Conservation (phyloP, 2,329 filamentous ascomycete genomes). For the Alternaria sp. region DNA sequence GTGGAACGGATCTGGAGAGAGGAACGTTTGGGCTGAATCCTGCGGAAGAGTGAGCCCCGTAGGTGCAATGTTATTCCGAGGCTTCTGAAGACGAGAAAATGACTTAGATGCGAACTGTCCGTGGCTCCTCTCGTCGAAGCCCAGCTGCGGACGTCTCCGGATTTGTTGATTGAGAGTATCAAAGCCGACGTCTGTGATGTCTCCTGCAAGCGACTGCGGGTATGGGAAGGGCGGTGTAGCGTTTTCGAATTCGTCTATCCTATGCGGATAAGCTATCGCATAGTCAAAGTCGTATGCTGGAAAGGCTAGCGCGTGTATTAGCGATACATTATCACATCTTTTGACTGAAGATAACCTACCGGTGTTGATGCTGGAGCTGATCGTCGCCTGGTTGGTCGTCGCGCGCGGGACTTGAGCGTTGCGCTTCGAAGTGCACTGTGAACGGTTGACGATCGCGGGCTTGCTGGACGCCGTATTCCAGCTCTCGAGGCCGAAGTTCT, state of each 20-base stretch:
- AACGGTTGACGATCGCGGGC: neutral
- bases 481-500: neutral
- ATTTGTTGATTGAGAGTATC: neutral
- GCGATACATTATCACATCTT: neutral
- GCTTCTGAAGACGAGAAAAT: neutral
- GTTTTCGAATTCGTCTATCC: neutral
- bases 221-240: neutral
- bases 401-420: neutral
- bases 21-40: fast-evolving
- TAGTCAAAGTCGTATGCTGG: neutral
- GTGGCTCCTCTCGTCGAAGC: neutral
- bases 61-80: neutral
- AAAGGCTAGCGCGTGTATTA: neutral
- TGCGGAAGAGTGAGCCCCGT: neutral
- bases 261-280: neutral
- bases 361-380: neutral
- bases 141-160: neutral
- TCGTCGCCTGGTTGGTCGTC: neutral
- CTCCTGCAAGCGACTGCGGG: neutral
- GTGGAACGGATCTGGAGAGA: neutral
- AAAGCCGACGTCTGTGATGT: neutral
- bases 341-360: neutral
- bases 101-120: neutral
- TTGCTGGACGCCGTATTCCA: neutral
- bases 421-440: neutral